These are phyloP conservation scores for Spathaspora jeffriesii DNA, from an alignment of 1,139 yeast species.

Conservation along the genomic window DNA sequence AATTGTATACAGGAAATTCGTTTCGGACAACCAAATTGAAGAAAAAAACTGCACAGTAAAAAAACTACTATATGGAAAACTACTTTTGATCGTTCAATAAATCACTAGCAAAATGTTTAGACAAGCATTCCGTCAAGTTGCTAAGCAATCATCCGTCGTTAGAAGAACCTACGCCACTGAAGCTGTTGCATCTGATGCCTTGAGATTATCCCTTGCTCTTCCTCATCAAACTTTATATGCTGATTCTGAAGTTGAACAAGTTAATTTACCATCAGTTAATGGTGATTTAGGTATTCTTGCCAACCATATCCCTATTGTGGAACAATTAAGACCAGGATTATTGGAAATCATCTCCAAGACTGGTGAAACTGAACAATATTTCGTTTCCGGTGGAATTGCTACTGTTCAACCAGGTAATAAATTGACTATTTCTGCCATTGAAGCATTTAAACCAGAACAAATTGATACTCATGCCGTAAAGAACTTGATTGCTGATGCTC, in stretches of 20 bases:
- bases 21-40: conserved; percentile 5
- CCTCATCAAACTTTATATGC: conserved; percentile 74
- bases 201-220: conserved; percentile 87
- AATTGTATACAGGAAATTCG: conserved; percentile 6
- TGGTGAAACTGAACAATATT: conserved; percentile 78
- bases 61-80: not conserved
- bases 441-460: conserved; percentile 91
- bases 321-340: conserved; percentile 96
- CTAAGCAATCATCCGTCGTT: conserved; percentile 64
- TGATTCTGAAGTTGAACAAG: conserved; percentile 70
- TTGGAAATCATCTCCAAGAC: conserved; percentile 85
- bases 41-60: not conserved
- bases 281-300: conserved; percentile 99
- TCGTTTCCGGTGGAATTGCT: conserved; percentile 96
- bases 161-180: conserved; percentile 93
- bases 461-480: conserved; percentile 83
- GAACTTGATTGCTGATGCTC: conserved; percentile 88
- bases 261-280: conserved; percentile 92
- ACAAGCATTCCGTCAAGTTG: conserved; percentile 65
- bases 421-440: conserved; percentile 90
- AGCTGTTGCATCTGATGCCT: conserved; percentile 66
- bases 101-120: conserved; percentile 54
- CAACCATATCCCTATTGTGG: conserved; percentile 97
- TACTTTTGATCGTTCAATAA: not conserved
- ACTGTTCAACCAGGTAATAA: conserved; percentile 95